A percentile compares a stretch with the other conserved stretches of the same genome.
Evolutionary conservation across 2,329 filamentous ascomycete species (phyloP).

Genomic region (Elsinoe perseae): DNA sequence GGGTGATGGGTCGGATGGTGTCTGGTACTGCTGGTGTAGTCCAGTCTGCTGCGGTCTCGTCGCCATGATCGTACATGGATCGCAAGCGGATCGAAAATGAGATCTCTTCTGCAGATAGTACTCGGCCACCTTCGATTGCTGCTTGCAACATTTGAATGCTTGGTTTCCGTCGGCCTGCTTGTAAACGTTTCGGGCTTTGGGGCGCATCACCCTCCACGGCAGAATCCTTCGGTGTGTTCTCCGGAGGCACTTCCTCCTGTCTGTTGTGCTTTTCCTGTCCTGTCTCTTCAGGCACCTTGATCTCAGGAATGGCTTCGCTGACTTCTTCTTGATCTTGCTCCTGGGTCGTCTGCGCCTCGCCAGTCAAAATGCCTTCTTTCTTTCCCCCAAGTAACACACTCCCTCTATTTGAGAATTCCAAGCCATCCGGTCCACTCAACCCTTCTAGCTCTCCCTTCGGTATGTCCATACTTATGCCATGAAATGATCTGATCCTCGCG

Average conservation of each 20-base stretch:
- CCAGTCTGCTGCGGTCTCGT: slow-evolving; percentile 47
- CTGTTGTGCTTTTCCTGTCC: slow-evolving; percentile 1
- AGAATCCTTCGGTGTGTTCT: slow-evolving; percentile 23
- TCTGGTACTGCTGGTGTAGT: slow-evolving; percentile 17
- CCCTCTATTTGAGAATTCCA: slow-evolving; percentile 54
- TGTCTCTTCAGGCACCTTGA: background rate
- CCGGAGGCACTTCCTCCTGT: background rate
- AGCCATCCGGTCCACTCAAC: slow-evolving; percentile 40
- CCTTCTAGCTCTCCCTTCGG: slow-evolving; percentile 49
- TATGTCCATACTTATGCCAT: slow-evolving; percentile 48
- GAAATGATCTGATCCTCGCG: slow-evolving; percentile 33
- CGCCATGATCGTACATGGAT: slow-evolving; percentile 56
- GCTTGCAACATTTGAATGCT: slow-evolving; percentile 33
- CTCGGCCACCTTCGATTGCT: slow-evolving; percentile 33
- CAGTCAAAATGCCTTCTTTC: slow-evolving; percentile 34
- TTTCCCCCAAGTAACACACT: slow-evolving; percentile 51
- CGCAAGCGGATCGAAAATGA: slow-evolving; percentile 55
- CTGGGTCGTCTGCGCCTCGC: slow-evolving; percentile 18
- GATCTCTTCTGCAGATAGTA: slow-evolving; percentile 57
- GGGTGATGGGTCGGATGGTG: slow-evolving; percentile 3
- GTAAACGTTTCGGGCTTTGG: slow-evolving; percentile 19
- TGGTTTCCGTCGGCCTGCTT: slow-evolving; percentile 28
- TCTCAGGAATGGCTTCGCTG: background rate
- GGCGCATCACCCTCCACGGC: slow-evolving; percentile 21
- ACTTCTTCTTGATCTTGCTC: slow-evolving; percentile 16